Percentiles rank a stretch among this genome's conserved stretches.
These are phyloP conservation scores for Sechiopsis laciniata DNA, from an alignment of 306 rosid genomes.

Conservation along the genomic window DNA sequence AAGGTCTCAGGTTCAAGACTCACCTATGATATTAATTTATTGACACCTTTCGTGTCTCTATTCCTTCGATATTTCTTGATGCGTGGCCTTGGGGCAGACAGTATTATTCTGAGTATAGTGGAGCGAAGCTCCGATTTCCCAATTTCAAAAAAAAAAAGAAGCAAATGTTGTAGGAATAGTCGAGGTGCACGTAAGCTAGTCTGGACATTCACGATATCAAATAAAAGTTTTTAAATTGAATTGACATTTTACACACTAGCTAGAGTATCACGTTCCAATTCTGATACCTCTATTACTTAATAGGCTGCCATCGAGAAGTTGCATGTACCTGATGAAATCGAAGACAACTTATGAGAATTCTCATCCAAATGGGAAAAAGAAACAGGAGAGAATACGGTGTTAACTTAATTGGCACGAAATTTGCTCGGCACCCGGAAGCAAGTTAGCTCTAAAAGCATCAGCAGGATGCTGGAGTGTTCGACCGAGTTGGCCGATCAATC, in stretches of 20 bases:
- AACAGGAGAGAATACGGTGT: background rate
- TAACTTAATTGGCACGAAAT: background rate
- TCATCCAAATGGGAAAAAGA: background rate
- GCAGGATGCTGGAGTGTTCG: background rate
- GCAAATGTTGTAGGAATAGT: no score
- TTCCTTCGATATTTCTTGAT: no score
- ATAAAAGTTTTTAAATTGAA: background rate
- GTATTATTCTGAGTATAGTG: no score
- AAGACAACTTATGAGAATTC: slow-evolving; percentile 53
- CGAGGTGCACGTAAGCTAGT: no score
- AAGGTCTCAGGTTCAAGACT: no score
- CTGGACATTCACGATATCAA: no score
- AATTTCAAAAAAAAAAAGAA: no score
- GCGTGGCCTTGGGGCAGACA: no score
- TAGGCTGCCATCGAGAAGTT: slow-evolving; percentile 98
- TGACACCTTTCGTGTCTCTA: no score
- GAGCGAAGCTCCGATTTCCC: no score
- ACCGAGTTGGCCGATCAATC: slow-evolving; percentile 15
- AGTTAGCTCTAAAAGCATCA: background rate
- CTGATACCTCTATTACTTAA: slow-evolving; percentile 19
- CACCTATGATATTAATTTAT: no score
- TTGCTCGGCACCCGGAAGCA: slow-evolving; percentile 2
- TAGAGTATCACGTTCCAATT: background rate
- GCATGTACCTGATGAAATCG: slow-evolving; percentile 87
- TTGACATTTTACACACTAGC: background rate